Conservation (phyloP, 345 rosid species). For the Fremontodendron californicum region DNA sequence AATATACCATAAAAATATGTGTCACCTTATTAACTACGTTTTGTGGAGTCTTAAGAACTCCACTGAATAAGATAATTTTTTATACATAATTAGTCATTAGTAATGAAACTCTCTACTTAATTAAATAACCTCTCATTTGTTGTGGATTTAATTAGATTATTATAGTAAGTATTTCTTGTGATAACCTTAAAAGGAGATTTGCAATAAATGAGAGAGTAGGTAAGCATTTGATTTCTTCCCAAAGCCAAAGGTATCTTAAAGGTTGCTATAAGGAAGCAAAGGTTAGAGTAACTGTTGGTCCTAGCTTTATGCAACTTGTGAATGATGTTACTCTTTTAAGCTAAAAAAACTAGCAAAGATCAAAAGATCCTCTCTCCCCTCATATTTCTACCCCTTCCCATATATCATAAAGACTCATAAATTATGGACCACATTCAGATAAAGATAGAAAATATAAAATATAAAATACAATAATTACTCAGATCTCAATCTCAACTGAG, state of each 20-base stretch:
- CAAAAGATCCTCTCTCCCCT: conserved; percentile 31
- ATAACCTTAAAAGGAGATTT: too few relatives aligned
- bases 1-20: too few relatives aligned
- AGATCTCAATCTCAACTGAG: conserved; percentile 73
- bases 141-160: neutral
- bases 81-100: neutral
- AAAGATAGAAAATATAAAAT: neutral
- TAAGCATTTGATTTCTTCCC: conserved; percentile 16
- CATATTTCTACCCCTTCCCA: neutral
- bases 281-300: conserved; percentile 55
- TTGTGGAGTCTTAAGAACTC: too few relatives aligned
- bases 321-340: conserved; percentile 39
- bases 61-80: too few relatives aligned
- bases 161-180: too few relatives aligned
- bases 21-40: too few relatives aligned
- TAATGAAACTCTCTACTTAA: too few relatives aligned
- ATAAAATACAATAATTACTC: conserved; percentile 32
- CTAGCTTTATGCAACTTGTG: conserved; percentile 58
- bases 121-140: too few relatives aligned
- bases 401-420: neutral
- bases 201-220: conserved; percentile 18
- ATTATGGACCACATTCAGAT: conserved; percentile 32
- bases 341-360: conserved; percentile 32
- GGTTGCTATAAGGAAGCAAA: conserved; percentile 32
- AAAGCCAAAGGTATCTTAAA: conserved; percentile 13